A percentile compares a stretch with the other conserved stretches of the same genome.
Conservation (phyloP, 345 rosid genomes). For the Adansonia digitata region DNA sequence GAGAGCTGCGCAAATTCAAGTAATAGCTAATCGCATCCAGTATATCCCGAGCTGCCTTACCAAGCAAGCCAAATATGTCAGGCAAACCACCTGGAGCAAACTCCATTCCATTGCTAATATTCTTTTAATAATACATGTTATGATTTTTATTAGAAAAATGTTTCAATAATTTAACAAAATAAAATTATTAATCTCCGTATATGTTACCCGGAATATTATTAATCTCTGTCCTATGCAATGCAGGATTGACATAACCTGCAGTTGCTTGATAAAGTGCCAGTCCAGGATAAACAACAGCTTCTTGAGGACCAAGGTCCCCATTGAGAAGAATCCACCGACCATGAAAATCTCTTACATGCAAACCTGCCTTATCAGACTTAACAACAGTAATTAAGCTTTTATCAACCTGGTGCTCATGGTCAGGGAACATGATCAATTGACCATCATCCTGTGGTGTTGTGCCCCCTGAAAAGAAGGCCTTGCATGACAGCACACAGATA, state of each 20-base stretch:
- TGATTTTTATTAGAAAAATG: too few relatives aligned
- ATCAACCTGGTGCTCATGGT: slow-evolving; percentile 78
- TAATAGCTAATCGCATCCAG: slow-evolving; percentile 83
- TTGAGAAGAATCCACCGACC: slow-evolving; percentile 86
- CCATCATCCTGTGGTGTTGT: slow-evolving; percentile 76
- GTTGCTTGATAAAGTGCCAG: slow-evolving; percentile 93
- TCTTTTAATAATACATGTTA: too few relatives aligned
- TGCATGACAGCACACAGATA: slow-evolving; percentile 78
- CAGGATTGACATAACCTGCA: slow-evolving; percentile 83
- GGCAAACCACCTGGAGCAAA: slow-evolving; percentile 83
- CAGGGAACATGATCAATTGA: slow-evolving; percentile 63
- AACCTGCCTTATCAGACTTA: slow-evolving; percentile 74
- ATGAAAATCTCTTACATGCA: slow-evolving; percentile 70
- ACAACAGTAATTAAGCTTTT: slow-evolving; percentile 71
- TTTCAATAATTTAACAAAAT: too few relatives aligned
- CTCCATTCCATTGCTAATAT: slow-evolving; percentile 73
- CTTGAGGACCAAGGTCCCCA: slow-evolving; percentile 92
- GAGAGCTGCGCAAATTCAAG: slow-evolving; percentile 83
- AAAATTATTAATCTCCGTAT: too few relatives aligned
- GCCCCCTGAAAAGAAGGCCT: slow-evolving; percentile 84
- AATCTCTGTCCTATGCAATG: slow-evolving; percentile 64
- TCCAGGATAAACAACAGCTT: slow-evolving; percentile 82
- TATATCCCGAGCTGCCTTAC: slow-evolving; percentile 67
- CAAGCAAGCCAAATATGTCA: slow-evolving; percentile 66
- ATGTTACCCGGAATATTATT: slow-evolving; percentile 54